Evolutionary conservation across 345 rosid genomes (phyloP).

Genomic region (Lepidium sativum): DNA sequence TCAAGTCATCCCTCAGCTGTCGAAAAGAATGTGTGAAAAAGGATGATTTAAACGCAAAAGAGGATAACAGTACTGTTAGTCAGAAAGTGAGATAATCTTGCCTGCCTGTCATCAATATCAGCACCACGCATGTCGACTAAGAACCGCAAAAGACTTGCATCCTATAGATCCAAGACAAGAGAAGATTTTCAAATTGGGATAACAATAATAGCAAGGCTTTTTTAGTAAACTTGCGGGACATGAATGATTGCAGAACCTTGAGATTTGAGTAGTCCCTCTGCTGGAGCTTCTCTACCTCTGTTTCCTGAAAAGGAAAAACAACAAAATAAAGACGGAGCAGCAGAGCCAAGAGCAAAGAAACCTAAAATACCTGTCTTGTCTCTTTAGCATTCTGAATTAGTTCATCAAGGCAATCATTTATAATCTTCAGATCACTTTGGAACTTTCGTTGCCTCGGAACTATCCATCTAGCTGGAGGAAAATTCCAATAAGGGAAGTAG

Average conservation of each 20-base stretch:
- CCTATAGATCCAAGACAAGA: slow-evolving; percentile 42
- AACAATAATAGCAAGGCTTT: background rate
- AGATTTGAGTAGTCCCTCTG: slow-evolving; percentile 78
- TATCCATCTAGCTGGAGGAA: slow-evolving; percentile 84
- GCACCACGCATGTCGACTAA: slow-evolving; percentile 91
- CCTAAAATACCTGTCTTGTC: slow-evolving; percentile 56
- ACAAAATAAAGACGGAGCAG: background rate
- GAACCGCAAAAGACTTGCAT: slow-evolving; percentile 86
- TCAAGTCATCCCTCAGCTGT: slow-evolving; percentile 89
- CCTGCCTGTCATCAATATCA: slow-evolving; percentile 87
- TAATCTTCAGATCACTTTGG: slow-evolving; percentile 70
- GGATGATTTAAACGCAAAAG: background rate
- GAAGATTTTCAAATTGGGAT: background rate
- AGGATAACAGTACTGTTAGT: background rate
- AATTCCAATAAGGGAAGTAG: slow-evolving; percentile 90
- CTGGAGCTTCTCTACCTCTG: slow-evolving; percentile 85
- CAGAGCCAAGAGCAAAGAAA: background rate
- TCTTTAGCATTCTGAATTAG: slow-evolving; percentile 92
- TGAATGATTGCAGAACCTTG: slow-evolving; percentile 34
- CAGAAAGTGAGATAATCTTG: slow-evolving; percentile 9
- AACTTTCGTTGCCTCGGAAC: slow-evolving; percentile 90
- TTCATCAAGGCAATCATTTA: slow-evolving; percentile 89
- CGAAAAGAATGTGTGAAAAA: background rate
- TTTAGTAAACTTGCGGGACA: background rate
- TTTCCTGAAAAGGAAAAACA: slow-evolving; percentile 48